phyloP scores from a whole-genome alignment of 2,329 filamentous ascomycete genomes.

The Venturiaceae sp. region DNA sequence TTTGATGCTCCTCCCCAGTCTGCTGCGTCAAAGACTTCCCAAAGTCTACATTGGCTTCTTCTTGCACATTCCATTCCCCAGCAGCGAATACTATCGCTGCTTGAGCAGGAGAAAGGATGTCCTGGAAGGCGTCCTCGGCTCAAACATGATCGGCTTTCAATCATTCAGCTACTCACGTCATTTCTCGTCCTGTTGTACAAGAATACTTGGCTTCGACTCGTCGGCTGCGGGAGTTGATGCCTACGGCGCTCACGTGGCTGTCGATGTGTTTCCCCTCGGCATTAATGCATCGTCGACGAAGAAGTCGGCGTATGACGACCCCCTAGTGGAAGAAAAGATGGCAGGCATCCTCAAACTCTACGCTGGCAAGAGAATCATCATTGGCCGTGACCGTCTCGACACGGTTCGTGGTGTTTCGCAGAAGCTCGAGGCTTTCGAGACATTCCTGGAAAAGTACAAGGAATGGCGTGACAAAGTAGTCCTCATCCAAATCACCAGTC shows the following conservation, averaged over 20 bases:
- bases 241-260: slow-evolving; percentile 78
- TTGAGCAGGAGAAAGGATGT: slow-evolving; percentile 82
- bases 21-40: slow-evolving; percentile 75
- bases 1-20: slow-evolving; percentile 76
- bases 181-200: slow-evolving; percentile 88
- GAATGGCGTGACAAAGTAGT: slow-evolving; percentile 90
- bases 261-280: slow-evolving; percentile 90
- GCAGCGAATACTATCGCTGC: slow-evolving; percentile 89
- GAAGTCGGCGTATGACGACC: slow-evolving; percentile 60
- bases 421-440: slow-evolving; percentile 89
- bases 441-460: slow-evolving; percentile 81
- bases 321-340: slow-evolving; percentile 62
- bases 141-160: slow-evolving; percentile 92
- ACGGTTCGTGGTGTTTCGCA: slow-evolving; percentile 90
- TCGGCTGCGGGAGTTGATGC: slow-evolving; percentile 78
- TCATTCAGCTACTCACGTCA: slow-evolving; percentile 92
- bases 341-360: slow-evolving; percentile 66
- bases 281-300: slow-evolving; percentile 81
- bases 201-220: slow-evolving; percentile 82
- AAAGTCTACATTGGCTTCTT: slow-evolving; percentile 94
- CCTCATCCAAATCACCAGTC: slow-evolving; percentile 88
- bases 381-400: slow-evolving; percentile 88
- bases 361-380: slow-evolving; percentile 86
- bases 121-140: slow-evolving; percentile 77
- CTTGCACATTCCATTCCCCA: slow-evolving; percentile 88